Conservation (phyloP, 768 basidiomycete genomes). For the Mycena crocata region DNA sequence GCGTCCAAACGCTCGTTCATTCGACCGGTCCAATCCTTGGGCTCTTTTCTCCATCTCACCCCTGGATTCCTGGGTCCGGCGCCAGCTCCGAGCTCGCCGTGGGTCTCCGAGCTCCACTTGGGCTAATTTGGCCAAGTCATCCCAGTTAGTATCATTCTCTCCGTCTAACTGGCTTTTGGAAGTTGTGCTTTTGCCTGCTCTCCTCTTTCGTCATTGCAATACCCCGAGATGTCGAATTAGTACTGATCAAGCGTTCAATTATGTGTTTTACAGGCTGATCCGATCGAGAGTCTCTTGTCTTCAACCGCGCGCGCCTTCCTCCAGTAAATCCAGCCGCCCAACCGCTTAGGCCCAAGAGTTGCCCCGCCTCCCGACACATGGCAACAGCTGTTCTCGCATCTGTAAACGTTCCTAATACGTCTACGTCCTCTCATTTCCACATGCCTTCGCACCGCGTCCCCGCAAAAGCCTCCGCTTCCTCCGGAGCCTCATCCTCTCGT, state of each 20-base stretch:
- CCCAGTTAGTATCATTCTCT: constrained; percentile 25
- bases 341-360: background rate
- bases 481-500: constrained; percentile 55
- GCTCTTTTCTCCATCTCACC: constrained; percentile 8
- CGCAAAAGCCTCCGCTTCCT: constrained; percentile 15
- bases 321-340: background rate
- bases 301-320: constrained; percentile 7
- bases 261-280: constrained; percentile 10
- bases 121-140: constrained; percentile 14
- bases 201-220: background rate
- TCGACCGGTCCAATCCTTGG: background rate
- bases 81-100: background rate
- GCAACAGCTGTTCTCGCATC: constrained; percentile 31
- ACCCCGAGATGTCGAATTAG: background rate
- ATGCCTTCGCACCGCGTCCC: constrained; percentile 26
- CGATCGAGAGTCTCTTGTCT: constrained; percentile 28
- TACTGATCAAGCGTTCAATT: background rate
- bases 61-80: background rate
- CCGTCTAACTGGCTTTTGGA: constrained; percentile 15
- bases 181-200: background rate
- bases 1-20: constrained; percentile 3
- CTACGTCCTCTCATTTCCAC: constrained; percentile 37
- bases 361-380: constrained; percentile 17
- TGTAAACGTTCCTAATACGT: constrained; percentile 37
- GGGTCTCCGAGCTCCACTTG: constrained; percentile 4